These are phyloP conservation scores for Limnomonas spitsbergensis DNA, from an alignment of 139 green algal species.

Conservation along the genomic window DNA sequence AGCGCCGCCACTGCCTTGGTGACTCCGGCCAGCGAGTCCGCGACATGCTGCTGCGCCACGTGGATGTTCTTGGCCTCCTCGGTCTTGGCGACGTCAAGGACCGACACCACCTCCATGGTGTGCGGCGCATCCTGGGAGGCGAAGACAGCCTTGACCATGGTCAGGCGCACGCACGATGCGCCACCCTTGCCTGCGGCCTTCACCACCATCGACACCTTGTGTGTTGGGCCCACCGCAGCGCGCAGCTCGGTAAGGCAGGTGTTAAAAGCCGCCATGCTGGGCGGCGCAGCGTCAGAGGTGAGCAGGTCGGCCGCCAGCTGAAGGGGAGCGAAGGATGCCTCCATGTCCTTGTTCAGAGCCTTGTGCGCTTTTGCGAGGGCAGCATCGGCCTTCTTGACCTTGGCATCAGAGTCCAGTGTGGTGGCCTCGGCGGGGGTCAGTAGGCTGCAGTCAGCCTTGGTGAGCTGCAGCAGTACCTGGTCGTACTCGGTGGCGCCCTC, in stretches of 20 bases:
- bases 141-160: slow-evolving; percentile 11
- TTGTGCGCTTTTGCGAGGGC: slow-evolving; percentile 12
- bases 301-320: not conserved
- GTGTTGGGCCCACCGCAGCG: slow-evolving; percentile 2
- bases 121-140: not conserved
- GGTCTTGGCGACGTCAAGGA: slow-evolving; percentile 13
- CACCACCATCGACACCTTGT: slow-evolving; percentile 9
- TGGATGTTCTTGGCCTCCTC: slow-evolving; percentile 20
- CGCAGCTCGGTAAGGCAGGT: slow-evolving; percentile 16
- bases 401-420: not conserved
- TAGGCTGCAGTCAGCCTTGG: slow-evolving; percentile 2
- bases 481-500: slow-evolving; percentile 14
- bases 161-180: not conserved
- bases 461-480: not conserved
- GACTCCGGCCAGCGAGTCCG: not conserved
- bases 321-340: not conserved
- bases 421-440: slow-evolving; percentile 2
- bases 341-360: not conserved
- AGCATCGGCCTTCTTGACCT: slow-evolving; percentile 10
- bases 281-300: not conserved
- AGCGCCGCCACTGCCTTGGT: not conserved
- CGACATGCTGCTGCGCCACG: not conserved
- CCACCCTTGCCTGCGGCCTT: slow-evolving; percentile 11
- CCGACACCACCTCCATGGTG: not conserved
- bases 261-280: slow-evolving; percentile 16